phyloP scores from a whole-genome alignment of 2,329 filamentous ascomycete genomes.

The Nigrospora oryzae region DNA sequence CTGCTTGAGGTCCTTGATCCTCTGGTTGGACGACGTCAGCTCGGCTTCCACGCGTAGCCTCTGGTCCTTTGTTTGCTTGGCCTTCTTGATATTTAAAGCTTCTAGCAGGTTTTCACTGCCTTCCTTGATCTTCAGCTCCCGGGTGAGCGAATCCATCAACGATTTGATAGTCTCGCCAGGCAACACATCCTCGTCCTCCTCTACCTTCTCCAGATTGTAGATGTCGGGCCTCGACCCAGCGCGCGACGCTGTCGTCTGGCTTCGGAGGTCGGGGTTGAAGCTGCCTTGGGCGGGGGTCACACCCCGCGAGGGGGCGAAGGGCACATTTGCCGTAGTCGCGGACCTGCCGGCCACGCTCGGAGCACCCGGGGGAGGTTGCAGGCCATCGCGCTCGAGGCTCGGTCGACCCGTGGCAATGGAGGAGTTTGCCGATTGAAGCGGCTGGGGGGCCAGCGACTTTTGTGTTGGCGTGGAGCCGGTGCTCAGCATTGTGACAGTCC shows the following conservation, averaged over 20 bases:
- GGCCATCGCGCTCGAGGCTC: slow-evolving; percentile 49
- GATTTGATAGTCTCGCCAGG: slow-evolving; percentile 67
- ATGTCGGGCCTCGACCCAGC: slow-evolving; percentile 49
- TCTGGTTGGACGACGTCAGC: slow-evolving; percentile 76
- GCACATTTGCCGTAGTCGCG: slow-evolving; percentile 32
- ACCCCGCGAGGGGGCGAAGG: slow-evolving; percentile 51
- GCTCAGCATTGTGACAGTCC: slow-evolving; percentile 38
- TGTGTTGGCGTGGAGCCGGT: slow-evolving; percentile 45
- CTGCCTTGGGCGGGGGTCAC: slow-evolving; percentile 67
- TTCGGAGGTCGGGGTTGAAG: slow-evolving; percentile 82
- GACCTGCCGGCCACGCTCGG: slow-evolving; percentile 41
- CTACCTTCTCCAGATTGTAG: slow-evolving; percentile 46
- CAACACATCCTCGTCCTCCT: slow-evolving; percentile 49
- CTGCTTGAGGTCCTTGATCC: slow-evolving; percentile 52
- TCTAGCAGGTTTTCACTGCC: slow-evolving; percentile 97
- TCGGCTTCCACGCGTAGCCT: slow-evolving; percentile 75
- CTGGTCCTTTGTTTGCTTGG: slow-evolving; percentile 88
- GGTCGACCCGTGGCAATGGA: slow-evolving; percentile 27
- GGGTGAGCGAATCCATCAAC: slow-evolving; percentile 78
- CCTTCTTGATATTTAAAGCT: slow-evolving; percentile 87
- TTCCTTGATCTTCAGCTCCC: slow-evolving; percentile 96
- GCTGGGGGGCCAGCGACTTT: slow-evolving; percentile 38
- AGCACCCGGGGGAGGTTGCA: slow-evolving; percentile 37
- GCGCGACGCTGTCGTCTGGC: slow-evolving; percentile 57
- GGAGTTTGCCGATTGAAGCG: slow-evolving; percentile 26